Evolutionary conservation across 257 asterid genomes (phyloP).

Genomic region (Gentiana macrophylla): DNA sequence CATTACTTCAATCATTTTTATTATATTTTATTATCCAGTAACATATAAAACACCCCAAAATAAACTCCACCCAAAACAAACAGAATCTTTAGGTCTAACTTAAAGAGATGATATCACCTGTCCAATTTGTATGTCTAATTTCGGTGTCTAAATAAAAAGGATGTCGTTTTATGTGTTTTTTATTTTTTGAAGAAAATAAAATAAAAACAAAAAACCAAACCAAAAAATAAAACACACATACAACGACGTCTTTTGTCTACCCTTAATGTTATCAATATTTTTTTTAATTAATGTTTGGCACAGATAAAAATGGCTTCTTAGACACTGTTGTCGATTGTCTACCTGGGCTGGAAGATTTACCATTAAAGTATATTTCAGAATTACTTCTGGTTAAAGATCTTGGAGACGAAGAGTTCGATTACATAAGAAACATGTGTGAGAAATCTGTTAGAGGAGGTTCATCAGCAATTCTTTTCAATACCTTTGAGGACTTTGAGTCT

Average conservation of each 20-base stretch:
- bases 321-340: conserved; percentile 8
- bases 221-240: background rate
- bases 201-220: too few relatives aligned
- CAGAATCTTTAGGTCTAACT: background rate
- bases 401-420: background rate
- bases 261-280: conserved; percentile 5
- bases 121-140: too few relatives aligned
- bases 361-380: conserved; percentile 8
- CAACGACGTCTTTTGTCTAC: background rate
- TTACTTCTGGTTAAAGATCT: conserved; percentile 8
- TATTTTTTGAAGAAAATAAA: too few relatives aligned
- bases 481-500: conserved; percentile 4
- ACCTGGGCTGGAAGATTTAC: conserved; percentile 12
- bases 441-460: background rate
- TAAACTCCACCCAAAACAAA: too few relatives aligned
- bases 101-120: too few relatives aligned
- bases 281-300: background rate
- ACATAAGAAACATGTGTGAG: background rate
- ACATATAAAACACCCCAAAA: too few relatives aligned
- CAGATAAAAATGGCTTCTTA: conserved; percentile 9
- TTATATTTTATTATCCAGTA: too few relatives aligned
- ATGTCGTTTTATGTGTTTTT: too few relatives aligned
- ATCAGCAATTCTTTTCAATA: conserved; percentile 10
- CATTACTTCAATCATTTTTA: too few relatives aligned
- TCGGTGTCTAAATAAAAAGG: too few relatives aligned